Percentiles rank a stretch among this genome's conserved stretches.
phyloP scores from a whole-genome alignment of 2,329 filamentous ascomycete species.

The Arthrobotrys megalospora region DNA sequence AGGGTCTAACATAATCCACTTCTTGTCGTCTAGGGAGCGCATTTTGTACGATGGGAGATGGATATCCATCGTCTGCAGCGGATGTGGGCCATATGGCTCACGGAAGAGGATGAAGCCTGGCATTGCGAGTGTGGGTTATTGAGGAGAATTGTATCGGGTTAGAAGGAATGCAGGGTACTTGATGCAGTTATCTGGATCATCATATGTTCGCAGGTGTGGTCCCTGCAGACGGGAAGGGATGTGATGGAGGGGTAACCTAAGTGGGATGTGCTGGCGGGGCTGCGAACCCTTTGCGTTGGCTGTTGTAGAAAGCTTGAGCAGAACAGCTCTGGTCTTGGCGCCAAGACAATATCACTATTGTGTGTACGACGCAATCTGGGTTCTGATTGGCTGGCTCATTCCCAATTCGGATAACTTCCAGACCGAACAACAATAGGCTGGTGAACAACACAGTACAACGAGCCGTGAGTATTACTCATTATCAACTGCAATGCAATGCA shows the following conservation, averaged over 20 bases:
- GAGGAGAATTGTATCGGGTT: constrained; percentile 10
- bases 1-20: constrained; percentile 60
- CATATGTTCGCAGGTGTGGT: constrained; percentile 16
- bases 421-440: too few species aligned
- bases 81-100: constrained; percentile 60
- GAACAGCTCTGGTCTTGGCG: not conserved
- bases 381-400: too few species aligned
- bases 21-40: constrained; percentile 56
- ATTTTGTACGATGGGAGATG: constrained; percentile 59
- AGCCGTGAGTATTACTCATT: too few species aligned
- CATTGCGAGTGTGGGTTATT: constrained; percentile 46
- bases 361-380: not conserved
- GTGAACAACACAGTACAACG: too few species aligned
- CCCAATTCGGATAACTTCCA: too few species aligned
- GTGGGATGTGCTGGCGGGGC: constrained; percentile 42
- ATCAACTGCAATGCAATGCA: too few species aligned
- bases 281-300: constrained; percentile 27
- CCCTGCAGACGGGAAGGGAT: constrained; percentile 25
- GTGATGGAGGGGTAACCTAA: constrained; percentile 45
- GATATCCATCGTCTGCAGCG: constrained; percentile 59
- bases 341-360: not conserved
- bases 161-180: constrained; percentile 54
- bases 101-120: constrained; percentile 61
- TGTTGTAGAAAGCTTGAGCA: constrained; percentile 31
- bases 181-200: constrained; percentile 59